Percentiles rank a stretch among this genome's conserved stretches.
phyloP scores from a whole-genome alignment of 2,329 filamentous ascomycete genomes.

The Colletotrichum karsti region DNA sequence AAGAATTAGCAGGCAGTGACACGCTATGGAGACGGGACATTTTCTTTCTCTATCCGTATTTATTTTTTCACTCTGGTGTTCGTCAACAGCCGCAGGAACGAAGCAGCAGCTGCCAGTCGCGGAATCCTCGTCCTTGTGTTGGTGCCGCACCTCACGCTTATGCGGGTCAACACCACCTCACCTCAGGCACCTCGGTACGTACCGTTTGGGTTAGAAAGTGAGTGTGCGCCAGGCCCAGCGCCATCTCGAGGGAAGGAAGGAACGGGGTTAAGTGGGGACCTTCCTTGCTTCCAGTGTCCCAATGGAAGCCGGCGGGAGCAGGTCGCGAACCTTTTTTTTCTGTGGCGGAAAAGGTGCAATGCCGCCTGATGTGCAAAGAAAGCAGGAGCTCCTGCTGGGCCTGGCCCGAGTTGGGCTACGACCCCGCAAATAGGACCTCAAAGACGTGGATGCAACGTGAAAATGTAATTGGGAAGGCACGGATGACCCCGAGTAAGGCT shows the following conservation, averaged over 20 bases:
- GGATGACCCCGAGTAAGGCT: background rate
- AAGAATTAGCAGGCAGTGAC: background rate
- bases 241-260: background rate
- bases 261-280: constrained; percentile 1
- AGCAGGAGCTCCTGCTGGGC: too few species aligned
- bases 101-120: background rate
- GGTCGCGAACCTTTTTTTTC: background rate
- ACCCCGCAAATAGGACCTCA: too few species aligned
- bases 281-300: too few species aligned
- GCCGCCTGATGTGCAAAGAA: too few species aligned
- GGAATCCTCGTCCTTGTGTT: too few species aligned
- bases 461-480: background rate
- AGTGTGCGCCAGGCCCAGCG: too few species aligned
- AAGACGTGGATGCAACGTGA: too few species aligned
- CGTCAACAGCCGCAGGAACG: background rate
- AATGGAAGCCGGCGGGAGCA: background rate
- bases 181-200: too few species aligned
- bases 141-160: background rate
- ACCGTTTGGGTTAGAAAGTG: background rate
- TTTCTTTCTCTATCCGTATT: background rate
- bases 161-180: background rate
- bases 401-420: too few species aligned
- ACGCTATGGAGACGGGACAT: background rate
- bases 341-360: too few species aligned
- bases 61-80: too few species aligned